Percentiles rank a stretch among this genome's conserved stretches.
Evolutionary conservation across 495 filamentous ascomycete species (phyloP).

Genomic region (Bombardia bombarda): DNA sequence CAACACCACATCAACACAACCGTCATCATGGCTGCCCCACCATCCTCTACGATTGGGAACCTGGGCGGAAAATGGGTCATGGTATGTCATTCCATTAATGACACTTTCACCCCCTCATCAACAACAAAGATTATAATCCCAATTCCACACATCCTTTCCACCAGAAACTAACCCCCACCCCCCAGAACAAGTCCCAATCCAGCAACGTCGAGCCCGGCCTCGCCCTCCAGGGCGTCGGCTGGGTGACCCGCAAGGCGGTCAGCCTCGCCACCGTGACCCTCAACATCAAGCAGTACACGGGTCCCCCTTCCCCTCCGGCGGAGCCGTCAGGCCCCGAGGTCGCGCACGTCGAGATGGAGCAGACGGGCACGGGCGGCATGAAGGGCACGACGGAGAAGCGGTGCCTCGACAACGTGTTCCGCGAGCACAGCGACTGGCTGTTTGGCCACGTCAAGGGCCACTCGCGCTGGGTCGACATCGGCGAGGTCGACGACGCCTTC

Average conservation of each 20-base stretch:
- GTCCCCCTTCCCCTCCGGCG: slow-evolving; percentile 30
- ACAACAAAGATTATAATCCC: neutral
- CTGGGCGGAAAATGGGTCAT: slow-evolving; percentile 72
- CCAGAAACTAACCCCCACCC: too few species aligned
- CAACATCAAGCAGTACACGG: slow-evolving; percentile 54
- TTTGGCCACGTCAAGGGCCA: slow-evolving; percentile 67
- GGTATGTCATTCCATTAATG: slow-evolving; percentile 37
- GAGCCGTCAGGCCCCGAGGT: slow-evolving; percentile 29
- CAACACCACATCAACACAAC: neutral
- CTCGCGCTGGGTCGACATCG: slow-evolving; percentile 40
- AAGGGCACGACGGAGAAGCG: slow-evolving; percentile 65
- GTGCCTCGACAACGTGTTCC: slow-evolving; percentile 58
- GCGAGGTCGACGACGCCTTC: slow-evolving; percentile 34
- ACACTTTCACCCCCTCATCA: neutral
- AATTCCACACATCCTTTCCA: too few species aligned
- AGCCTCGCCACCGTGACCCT: slow-evolving; percentile 65
- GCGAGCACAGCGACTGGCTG: slow-evolving; percentile 69
- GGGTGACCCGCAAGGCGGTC: slow-evolving; percentile 73
- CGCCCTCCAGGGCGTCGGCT: slow-evolving; percentile 74
- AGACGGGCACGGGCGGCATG: slow-evolving; percentile 68
- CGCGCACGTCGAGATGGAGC: slow-evolving; percentile 74
- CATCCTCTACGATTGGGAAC: slow-evolving; percentile 60
- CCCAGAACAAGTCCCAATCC: slow-evolving; percentile 74
- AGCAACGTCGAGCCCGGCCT: slow-evolving; percentile 64
- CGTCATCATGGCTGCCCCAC: slow-evolving; percentile 73